Conservation (phyloP, 345 rosid genomes). For the Lumnitzera littorea region DNA sequence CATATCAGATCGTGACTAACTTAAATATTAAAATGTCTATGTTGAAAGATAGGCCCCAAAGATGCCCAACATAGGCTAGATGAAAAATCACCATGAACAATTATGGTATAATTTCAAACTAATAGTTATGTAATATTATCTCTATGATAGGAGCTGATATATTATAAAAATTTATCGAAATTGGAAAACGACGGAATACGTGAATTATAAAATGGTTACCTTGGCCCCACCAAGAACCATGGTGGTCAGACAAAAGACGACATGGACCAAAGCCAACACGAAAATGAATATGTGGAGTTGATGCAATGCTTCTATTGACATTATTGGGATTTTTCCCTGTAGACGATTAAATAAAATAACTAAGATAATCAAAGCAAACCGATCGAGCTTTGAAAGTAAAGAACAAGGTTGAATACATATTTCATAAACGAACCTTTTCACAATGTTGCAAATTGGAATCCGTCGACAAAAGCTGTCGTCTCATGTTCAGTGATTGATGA, state of each 20-base stretch:
- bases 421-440: slow-evolving; percentile 20
- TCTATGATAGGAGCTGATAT: no score
- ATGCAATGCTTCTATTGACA: slow-evolving; percentile 74
- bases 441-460: slow-evolving; percentile 24
- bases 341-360: neutral
- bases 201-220: slow-evolving; percentile 21
- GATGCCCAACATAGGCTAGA: no score
- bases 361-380: neutral
- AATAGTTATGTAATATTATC: no score
- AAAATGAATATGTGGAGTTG: slow-evolving; percentile 86
- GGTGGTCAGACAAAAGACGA: slow-evolving; percentile 62
- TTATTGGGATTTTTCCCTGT: slow-evolving; percentile 59
- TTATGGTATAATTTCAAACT: no score
- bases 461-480: slow-evolving; percentile 19
- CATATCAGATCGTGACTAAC: no score
- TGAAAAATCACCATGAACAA: no score
- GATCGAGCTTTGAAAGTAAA: neutral
- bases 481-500: slow-evolving; percentile 8
- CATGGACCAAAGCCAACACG: slow-evolving; percentile 78
- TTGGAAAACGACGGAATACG: neutral
- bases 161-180: neutral
- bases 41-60: no score
- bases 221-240: slow-evolving; percentile 73
- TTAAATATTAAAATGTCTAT: no score
- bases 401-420: no score